Evolutionary conservation across 306 rosid genomes (phyloP).

Genomic region (Trifolium pratense): DNA sequence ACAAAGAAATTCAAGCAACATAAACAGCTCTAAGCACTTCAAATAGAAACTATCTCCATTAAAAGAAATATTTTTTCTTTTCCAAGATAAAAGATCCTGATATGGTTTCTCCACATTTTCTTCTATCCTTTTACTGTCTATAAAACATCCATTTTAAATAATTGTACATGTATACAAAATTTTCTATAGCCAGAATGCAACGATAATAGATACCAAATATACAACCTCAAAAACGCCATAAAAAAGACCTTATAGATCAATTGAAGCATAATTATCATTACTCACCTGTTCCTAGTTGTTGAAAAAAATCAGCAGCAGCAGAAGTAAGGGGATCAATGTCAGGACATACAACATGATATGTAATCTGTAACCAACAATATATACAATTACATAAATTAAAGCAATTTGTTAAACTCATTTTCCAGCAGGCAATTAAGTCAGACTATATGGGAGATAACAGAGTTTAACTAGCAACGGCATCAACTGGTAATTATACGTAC

Average conservation of each 20-base stretch:
- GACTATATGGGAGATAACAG: constrained; percentile 19
- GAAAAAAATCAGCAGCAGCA: constrained; percentile 96
- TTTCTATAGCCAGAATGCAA: constrained; percentile 14
- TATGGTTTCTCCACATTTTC: constrained; percentile 29
- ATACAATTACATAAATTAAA: constrained; percentile 32
- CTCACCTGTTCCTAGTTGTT: constrained; percentile 96
- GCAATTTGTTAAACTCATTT: constrained; percentile 32
- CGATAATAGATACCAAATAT: constrained; percentile 17
- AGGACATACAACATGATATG: constrained; percentile 84
- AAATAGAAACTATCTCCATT: constrained; percentile 1
- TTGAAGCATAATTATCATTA: constrained; percentile 32
- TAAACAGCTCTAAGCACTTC: constrained; percentile 25
- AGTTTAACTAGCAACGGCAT: constrained; percentile 29
- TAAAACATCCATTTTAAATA: constrained; percentile 20
- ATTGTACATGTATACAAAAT: constrained; percentile 6
- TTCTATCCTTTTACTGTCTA: constrained; percentile 16
- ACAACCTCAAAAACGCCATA: constrained; percentile 19
- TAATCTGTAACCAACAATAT: constrained; percentile 71
- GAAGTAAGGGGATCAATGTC: constrained; percentile 93
- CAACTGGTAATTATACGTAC: constrained; percentile 54
- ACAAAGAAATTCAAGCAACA: constrained; percentile 34
- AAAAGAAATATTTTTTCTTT: constrained; percentile 8
- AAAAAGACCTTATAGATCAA: constrained; percentile 31
- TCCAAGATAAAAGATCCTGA: constrained; percentile 28
- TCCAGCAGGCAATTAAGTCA: constrained; percentile 4